These are phyloP conservation scores for Phytopythium ostracodes DNA, from an alignment of 352 stramenopile genomes.

Conservation along the genomic window DNA sequence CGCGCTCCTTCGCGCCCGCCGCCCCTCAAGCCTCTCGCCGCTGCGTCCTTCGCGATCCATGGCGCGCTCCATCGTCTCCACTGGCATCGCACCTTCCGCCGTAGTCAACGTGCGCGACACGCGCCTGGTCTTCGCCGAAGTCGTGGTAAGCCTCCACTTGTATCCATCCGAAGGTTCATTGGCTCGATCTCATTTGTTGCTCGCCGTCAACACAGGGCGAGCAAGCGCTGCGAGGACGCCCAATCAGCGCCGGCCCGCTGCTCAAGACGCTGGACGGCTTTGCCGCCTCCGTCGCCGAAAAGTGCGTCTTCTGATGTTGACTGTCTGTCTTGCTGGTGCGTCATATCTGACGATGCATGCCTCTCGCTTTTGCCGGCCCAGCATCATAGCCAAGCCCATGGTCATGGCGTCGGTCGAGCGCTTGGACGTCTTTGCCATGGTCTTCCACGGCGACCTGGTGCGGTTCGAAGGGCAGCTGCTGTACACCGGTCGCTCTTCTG, in stretches of 20 bases:
- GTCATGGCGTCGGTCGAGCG: constrained; percentile 20
- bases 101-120: constrained; percentile 19
- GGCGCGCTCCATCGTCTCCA: neutral
- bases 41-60: constrained; percentile 3
- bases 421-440: constrained; percentile 24
- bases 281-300: constrained; percentile 28
- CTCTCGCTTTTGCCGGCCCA: neutral
- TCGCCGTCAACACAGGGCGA: constrained; percentile 21
- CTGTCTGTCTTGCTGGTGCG: too few relatives aligned
- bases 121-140: constrained; percentile 42
- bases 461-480: constrained; percentile 33
- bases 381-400: constrained; percentile 13
- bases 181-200: neutral
- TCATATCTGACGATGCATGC: neutral
- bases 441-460: constrained; percentile 36
- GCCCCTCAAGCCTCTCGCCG: neutral
- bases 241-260: constrained; percentile 38
- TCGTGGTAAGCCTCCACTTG: constrained; percentile 20
- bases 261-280: constrained; percentile 44
- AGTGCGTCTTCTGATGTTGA: too few relatives aligned
- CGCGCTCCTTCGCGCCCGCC: constrained; percentile 4
- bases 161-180: neutral
- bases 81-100: neutral
- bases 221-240: constrained; percentile 40
- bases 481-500: constrained; percentile 28